phyloP scores from a whole-genome alignment of 306 rosid species.

The Clitoria ternatea region DNA sequence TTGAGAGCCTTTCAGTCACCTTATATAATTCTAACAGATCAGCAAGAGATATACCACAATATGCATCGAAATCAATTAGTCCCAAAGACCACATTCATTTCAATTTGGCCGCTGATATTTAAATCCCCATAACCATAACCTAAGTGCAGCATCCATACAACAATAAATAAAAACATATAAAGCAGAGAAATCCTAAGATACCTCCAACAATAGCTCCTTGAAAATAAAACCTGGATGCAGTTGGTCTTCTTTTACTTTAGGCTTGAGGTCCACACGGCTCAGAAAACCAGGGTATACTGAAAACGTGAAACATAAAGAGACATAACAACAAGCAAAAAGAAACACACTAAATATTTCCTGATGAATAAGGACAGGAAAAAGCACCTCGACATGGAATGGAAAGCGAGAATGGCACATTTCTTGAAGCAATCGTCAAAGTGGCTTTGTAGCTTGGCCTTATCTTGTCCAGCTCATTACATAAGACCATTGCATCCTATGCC shows the following conservation, averaged over 20 bases:
- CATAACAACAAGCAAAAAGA: not conserved
- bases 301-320: not conserved
- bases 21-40: too few relatives aligned
- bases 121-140: not conserved
- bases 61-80: too few relatives aligned
- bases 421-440: constrained; percentile 27
- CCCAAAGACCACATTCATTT: too few relatives aligned
- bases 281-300: constrained; percentile 43
- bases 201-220: constrained; percentile 49
- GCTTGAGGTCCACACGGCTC: constrained; percentile 23
- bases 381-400: constrained; percentile 41
- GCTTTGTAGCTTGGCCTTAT: constrained; percentile 35
- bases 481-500: constrained; percentile 35
- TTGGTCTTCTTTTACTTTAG: constrained; percentile 17
- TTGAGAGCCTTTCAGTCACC: too few relatives aligned
- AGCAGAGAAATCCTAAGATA: constrained; percentile 11
- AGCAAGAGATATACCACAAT: too few relatives aligned
- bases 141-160: not conserved
- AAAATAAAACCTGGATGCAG: constrained; percentile 38
- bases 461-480: constrained; percentile 36
- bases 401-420: constrained; percentile 3
- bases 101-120: not conserved
- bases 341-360: not conserved
- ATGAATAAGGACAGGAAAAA: not conserved
- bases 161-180: not conserved